These are phyloP conservation scores for Phytopythium sindhum DNA, from an alignment of 352 stramenopile species.

Conservation along the genomic window DNA sequence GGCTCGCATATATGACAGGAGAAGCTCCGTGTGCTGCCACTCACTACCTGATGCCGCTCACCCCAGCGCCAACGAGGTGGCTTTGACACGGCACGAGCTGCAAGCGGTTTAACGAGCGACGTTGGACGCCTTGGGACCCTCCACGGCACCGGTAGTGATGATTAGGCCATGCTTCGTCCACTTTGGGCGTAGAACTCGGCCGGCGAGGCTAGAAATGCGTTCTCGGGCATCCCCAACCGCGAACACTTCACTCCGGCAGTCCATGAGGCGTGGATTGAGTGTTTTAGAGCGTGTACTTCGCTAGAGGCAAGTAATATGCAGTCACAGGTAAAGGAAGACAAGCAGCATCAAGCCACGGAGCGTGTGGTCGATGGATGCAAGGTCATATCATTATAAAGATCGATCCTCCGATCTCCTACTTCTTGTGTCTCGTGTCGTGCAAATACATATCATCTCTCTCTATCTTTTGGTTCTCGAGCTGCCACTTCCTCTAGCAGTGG, in stretches of 20 bases:
- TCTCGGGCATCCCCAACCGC: background rate
- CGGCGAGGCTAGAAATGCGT: background rate
- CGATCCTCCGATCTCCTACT: background rate
- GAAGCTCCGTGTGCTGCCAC: background rate
- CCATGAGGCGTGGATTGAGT: background rate
- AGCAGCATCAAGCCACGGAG: background rate
- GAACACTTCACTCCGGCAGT: background rate
- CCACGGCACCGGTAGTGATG: too few species aligned
- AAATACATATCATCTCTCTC: background rate
- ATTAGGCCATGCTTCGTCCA: background rate
- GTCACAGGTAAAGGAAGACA: too few species aligned
- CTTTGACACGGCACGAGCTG: background rate
- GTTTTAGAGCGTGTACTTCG: too few species aligned
- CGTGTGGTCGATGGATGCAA: background rate
- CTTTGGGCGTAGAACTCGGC: background rate
- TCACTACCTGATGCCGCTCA: background rate
- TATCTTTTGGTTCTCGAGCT: background rate
- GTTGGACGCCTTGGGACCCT: too few species aligned
- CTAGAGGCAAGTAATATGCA: too few species aligned
- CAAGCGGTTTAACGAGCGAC: background rate
- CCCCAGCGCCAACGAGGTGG: too few species aligned
- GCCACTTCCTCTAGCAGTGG: constrained; percentile 29
- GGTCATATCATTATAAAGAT: background rate
- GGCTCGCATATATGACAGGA: background rate
- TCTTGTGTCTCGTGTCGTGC: background rate